phyloP scores from a whole-genome alignment of 2,329 filamentous ascomycete species.

The Scedosporium boydii region DNA sequence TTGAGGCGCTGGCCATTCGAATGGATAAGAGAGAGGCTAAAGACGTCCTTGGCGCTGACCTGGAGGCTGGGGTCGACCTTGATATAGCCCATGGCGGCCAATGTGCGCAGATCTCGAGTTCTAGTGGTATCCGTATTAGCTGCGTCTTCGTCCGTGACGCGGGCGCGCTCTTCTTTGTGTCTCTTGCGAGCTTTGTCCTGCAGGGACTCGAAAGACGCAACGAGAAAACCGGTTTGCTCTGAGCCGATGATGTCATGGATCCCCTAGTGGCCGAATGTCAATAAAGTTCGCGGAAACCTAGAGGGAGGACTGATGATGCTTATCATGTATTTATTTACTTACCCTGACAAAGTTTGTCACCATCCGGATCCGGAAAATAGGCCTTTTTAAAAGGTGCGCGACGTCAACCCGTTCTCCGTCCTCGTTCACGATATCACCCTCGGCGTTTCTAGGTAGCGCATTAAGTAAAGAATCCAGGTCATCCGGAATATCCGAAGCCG shows the following conservation, averaged over 20 bases:
- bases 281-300: background rate
- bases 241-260: constrained; percentile 47
- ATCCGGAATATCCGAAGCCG: constrained; percentile 42
- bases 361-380: constrained; percentile 79
- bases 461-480: constrained; percentile 52
- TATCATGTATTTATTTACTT: constrained; percentile 11
- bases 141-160: constrained; percentile 75
- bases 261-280: constrained; percentile 25
- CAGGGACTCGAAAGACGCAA: constrained; percentile 54
- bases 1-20: constrained; percentile 84
- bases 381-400: constrained; percentile 82
- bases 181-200: constrained; percentile 66
- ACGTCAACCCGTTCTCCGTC: constrained; percentile 90
- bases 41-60: constrained; percentile 83
- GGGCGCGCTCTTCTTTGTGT: constrained; percentile 57
- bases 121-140: constrained; percentile 72
- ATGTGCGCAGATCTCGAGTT: constrained; percentile 66
- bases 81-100: constrained; percentile 61
- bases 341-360: constrained; percentile 76
- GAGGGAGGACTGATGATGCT: constrained; percentile 8
- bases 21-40: constrained; percentile 75
- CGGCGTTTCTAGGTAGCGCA: constrained; percentile 49
- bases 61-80: constrained; percentile 67
- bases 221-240: constrained; percentile 30
- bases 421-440: constrained; percentile 59